phyloP scores from a whole-genome alignment of 257 asterid genomes.

The Dorcoceras hygrometricum region DNA sequence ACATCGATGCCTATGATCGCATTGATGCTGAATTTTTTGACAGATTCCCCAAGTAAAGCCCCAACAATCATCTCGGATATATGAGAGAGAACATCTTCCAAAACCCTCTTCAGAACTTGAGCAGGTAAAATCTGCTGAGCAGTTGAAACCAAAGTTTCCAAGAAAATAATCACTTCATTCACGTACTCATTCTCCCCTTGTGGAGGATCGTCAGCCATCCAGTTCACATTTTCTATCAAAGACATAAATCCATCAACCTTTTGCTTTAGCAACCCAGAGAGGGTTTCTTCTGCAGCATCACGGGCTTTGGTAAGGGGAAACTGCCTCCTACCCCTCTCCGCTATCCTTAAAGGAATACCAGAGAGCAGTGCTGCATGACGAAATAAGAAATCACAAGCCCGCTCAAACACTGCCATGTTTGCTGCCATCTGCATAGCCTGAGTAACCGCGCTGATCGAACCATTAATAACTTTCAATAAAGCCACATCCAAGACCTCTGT shows the following conservation, averaged over 20 bases:
- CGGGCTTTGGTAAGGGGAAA: constrained; percentile 83
- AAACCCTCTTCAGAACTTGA: constrained; percentile 76
- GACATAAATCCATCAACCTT: constrained; percentile 90
- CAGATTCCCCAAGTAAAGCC: constrained; percentile 69
- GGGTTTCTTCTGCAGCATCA: constrained; percentile 81
- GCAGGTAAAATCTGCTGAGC: constrained; percentile 91
- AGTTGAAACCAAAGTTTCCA: constrained; percentile 84
- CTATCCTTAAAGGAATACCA: constrained; percentile 86
- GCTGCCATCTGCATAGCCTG: constrained; percentile 99
- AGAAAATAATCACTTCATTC: constrained; percentile 80
- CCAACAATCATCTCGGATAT: constrained; percentile 88
- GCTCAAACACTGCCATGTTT: constrained; percentile 92
- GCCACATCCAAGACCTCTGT: constrained; percentile 86
- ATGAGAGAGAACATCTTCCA: constrained; percentile 81
- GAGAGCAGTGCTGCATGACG: constrained; percentile 99
- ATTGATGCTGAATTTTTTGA: constrained; percentile 70
- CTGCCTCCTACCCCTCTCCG: constrained; percentile 76
- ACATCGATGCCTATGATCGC: constrained; percentile 78
- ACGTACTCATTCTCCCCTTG: constrained; percentile 87
- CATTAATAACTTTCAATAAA: constrained; percentile 60
- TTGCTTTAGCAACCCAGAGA: constrained; percentile 82
- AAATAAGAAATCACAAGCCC: constrained; percentile 94
- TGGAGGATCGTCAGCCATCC: constrained; percentile 81
- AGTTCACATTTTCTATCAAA: constrained; percentile 84
- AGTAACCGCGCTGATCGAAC: constrained; percentile 68